Conservation (phyloP, 805 yeast genomes). For the Wickerhamiella azymoides region DNA sequence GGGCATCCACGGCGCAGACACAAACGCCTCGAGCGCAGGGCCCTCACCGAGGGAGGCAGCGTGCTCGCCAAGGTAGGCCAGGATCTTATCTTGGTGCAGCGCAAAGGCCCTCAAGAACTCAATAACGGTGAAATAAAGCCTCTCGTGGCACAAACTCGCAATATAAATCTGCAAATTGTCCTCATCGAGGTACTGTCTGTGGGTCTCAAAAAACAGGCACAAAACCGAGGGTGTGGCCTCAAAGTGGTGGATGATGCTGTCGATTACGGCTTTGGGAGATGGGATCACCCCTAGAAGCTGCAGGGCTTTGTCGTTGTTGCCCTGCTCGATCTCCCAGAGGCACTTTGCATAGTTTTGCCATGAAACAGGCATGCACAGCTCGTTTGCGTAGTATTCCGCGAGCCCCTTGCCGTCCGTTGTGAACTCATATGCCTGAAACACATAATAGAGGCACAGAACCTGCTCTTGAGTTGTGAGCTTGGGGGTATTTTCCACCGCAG, state of each 20-base stretch:
- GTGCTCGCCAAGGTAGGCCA: constrained; percentile 4
- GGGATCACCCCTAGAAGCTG: background rate
- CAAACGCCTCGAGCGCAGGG: constrained; percentile 1
- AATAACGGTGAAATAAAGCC: background rate
- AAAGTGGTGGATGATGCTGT: background rate
- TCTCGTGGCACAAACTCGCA: background rate
- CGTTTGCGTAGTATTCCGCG: constrained; percentile 6
- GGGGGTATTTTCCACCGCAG: background rate
- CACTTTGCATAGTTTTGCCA: constrained; percentile 7
- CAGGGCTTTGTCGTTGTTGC: background rate
- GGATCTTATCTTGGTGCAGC: constrained; percentile 1
- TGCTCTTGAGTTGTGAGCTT: background rate
- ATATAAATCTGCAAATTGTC: background rate
- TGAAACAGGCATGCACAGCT: constrained; percentile 1
- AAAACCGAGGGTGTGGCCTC: constrained; percentile 3
- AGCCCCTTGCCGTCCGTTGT: background rate
- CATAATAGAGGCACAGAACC: background rate
- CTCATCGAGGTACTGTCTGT: constrained; percentile 4
- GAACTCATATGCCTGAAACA: background rate
- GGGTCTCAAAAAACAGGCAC: constrained; percentile 5
- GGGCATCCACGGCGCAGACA: constrained; percentile 3
- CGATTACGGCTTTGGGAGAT: constrained; percentile 2
- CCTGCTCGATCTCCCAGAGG: constrained; percentile 7
- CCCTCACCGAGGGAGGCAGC: background rate
- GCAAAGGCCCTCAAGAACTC: background rate